Evolutionary conservation across 257 asterid species (phyloP).

Genomic region (Salvia splendens): DNA sequence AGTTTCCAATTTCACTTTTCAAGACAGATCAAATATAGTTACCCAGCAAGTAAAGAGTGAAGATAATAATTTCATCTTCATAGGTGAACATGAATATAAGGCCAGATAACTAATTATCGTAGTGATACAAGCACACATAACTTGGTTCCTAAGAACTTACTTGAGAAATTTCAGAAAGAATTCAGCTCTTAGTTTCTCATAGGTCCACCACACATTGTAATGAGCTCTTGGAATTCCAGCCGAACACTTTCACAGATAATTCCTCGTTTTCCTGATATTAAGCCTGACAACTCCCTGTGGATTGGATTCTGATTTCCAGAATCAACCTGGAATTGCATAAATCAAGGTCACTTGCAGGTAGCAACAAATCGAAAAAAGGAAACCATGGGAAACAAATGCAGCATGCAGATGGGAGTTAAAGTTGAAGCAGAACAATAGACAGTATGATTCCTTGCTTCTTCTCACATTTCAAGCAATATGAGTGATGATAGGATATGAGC

Average conservation of each 20-base stretch:
- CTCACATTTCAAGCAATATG: neutral
- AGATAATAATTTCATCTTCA: slow-evolving; percentile 10
- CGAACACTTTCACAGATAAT: slow-evolving; percentile 76
- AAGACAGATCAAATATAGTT: slow-evolving; percentile 9
- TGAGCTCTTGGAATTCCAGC: slow-evolving; percentile 76
- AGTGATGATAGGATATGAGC: neutral
- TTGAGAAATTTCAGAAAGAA: slow-evolving; percentile 65
- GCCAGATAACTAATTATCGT: slow-evolving; percentile 1
- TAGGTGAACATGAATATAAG: neutral
- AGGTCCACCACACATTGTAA: slow-evolving; percentile 88
- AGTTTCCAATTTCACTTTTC: slow-evolving; percentile 6
- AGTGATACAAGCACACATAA: slow-evolving; percentile 7
- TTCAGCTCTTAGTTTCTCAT: slow-evolving; percentile 73
- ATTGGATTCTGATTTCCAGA: slow-evolving; percentile 72
- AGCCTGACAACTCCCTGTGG: slow-evolving; percentile 49
- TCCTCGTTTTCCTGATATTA: slow-evolving; percentile 62
- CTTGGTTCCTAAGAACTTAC: slow-evolving; percentile 48
- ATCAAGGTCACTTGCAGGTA: no score
- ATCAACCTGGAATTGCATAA: slow-evolving; percentile 50
- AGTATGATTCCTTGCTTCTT: neutral
- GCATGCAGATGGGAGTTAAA: slow-evolving; percentile 10
- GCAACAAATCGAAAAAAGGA: slow-evolving; percentile 7
- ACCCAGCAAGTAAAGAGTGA: neutral
- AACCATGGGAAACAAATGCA: slow-evolving; percentile 13
- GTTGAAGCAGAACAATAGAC: slow-evolving; percentile 10